A percentile compares a stretch with the other conserved stretches of the same genome.
phyloP scores from a whole-genome alignment of 2,329 filamentous ascomycete genomes.

The Fusarium foetens region DNA sequence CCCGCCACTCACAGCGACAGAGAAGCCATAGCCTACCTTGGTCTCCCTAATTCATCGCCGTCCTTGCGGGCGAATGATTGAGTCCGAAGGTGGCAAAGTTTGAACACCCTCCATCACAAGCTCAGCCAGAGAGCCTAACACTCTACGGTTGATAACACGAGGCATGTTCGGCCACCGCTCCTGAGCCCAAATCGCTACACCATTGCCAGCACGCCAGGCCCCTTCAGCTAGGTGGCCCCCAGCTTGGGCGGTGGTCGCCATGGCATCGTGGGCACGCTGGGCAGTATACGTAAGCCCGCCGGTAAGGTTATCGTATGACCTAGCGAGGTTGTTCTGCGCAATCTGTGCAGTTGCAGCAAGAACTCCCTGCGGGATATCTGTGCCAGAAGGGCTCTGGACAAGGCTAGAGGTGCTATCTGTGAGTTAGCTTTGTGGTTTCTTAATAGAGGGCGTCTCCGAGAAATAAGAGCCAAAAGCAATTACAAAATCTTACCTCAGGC shows the following conservation, averaged over 20 bases:
- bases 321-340: neutral
- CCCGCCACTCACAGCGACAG: neutral
- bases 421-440: neutral
- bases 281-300: neutral
- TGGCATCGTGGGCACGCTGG: conserved; percentile 1
- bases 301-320: conserved; percentile 16
- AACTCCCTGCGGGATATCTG: neutral
- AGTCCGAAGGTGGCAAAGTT: conserved; percentile 18
- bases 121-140: neutral
- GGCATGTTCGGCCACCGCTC: conserved; percentile 5
- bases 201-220: conserved; percentile 2
- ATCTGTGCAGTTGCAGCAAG: neutral
- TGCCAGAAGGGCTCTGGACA: neutral
- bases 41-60: neutral
- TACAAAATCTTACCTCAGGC: neutral
- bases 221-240: conserved; percentile 7
- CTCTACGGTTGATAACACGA: neutral
- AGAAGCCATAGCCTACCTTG: neutral
- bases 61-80: conserved; percentile 5
- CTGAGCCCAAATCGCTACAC: neutral
- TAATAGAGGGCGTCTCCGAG: neutral
- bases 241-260: neutral
- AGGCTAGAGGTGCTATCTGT: neutral
- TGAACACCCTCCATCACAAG: conserved; percentile 21
- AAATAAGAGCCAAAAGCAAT: conserved; percentile 8